Percentiles rank a stretch among this genome's conserved stretches.
phyloP scores from a whole-genome alignment of 495 filamentous ascomycete species.

The Penicillium antarcticum region DNA sequence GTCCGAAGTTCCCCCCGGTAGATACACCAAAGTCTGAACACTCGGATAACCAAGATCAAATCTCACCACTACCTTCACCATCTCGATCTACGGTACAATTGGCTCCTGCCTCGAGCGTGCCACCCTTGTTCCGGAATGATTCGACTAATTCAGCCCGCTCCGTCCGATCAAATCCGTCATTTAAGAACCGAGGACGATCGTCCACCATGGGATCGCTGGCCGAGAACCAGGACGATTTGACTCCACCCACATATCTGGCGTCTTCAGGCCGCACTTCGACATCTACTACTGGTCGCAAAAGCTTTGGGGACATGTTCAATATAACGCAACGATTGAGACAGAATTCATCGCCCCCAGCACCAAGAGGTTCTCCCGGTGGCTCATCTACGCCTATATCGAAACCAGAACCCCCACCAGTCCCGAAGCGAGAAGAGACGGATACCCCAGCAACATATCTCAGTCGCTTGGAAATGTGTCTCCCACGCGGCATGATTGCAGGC shows the following conservation, averaged over 20 bases:
- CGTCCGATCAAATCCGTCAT: constrained; percentile 65
- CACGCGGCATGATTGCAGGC: constrained; percentile 73
- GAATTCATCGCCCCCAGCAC: constrained; percentile 64
- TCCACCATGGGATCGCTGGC: constrained; percentile 79
- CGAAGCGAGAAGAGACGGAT: constrained; percentile 81
- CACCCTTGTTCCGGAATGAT: constrained; percentile 54
- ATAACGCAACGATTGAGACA: constrained; percentile 70
- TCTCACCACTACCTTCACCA: constrained; percentile 55
- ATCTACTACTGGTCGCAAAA: constrained; percentile 79
- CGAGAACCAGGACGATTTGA: constrained; percentile 54
- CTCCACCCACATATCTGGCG: constrained; percentile 53
- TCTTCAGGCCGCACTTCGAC: constrained; percentile 72
- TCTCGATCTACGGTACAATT: constrained; percentile 50
- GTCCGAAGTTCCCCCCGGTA: constrained; percentile 18
- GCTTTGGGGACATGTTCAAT: constrained; percentile 83
- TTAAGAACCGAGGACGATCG: constrained; percentile 68
- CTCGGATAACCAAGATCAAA: constrained; percentile 32
- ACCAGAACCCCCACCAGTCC: constrained; percentile 63
- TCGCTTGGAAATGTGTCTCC: constrained; percentile 74
- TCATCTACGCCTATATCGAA: constrained; percentile 68
- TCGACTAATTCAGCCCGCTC: constrained; percentile 67
- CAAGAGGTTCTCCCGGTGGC: constrained; percentile 56
- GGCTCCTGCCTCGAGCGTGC: constrained; percentile 28
- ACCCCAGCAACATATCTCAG: constrained; percentile 86
- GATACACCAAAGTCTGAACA: constrained; percentile 24